Evolutionary conservation across 768 basidiomycete genomes (phyloP), one percentile per base, ranked within the genome.

Genomic region (Tulasnella sp.): DNA sequence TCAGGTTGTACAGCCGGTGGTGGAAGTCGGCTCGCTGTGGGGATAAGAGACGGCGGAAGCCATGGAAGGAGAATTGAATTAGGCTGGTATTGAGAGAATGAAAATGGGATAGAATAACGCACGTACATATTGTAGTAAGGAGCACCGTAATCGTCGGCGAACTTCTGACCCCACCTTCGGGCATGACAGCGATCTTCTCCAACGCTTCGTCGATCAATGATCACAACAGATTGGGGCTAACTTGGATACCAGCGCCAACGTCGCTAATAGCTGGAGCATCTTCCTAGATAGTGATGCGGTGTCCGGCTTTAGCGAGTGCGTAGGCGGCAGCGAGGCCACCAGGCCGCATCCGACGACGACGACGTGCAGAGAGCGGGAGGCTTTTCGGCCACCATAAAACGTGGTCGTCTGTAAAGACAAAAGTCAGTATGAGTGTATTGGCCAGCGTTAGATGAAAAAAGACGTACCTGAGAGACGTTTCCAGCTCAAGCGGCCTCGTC

Each of bases 201-300:
- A 90, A 81, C 8, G 82, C 80, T 19, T 86, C 84, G 31, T 82
- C 85, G 42, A 85, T 82, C 71, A 89, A 81, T 12, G 88, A 82
- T n/a, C 85, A 82, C 25, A 88, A 88, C 82, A 89, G 85, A 76
- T 90, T 90, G 17, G 89, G 89, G 54, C 88, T 87, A 8, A 87
- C 79, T 71, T 78, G 76, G 68, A 76, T 76, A 37, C 75, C 74
- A 31, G 77, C 75, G 25, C 76, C 75, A 71, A 72, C 83, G 75
- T 87, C 87, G n/a, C 86, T 78, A n/a, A 83, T 83, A 19, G 85
- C 86, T 75, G 84, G 83, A 22, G 81, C 82, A 77, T 85, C 83
- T 80, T 91, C 90, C 29, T 91, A 81, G 2, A 91, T 85, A 1
- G 85, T 82, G n/a, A 90, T 90, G 38, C 84, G 82, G 82, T 91